These are phyloP conservation scores for Geotrichum australiense DNA, from an alignment of 1,139 yeast species.

Conservation along the genomic window DNA sequence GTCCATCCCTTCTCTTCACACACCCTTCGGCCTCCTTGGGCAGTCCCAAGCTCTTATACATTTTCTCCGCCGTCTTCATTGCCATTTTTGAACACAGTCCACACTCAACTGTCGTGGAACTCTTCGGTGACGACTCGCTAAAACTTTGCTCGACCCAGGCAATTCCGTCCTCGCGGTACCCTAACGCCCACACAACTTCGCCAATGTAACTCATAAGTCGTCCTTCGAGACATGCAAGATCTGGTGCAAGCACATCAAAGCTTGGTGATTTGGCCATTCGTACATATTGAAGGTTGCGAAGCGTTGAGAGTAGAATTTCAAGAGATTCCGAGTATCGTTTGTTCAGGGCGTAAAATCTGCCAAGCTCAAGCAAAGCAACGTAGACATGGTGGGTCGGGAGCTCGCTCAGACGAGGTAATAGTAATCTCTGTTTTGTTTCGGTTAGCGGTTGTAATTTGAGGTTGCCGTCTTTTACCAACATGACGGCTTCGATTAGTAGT, in stretches of 20 bases:
- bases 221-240: conserved; percentile 30
- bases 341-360: conserved; percentile 27
- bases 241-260: conserved; percentile 17
- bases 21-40: conserved; percentile 31
- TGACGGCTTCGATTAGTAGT: conserved; percentile 40
- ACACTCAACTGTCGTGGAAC: conserved; percentile 35
- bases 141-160: conserved; percentile 57
- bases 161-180: conserved; percentile 46
- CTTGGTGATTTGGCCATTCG: conserved; percentile 18
- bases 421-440: conserved; percentile 33
- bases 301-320: conserved; percentile 30
- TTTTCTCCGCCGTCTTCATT: conserved; percentile 35
- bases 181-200: conserved; percentile 59
- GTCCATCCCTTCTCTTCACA: conserved; percentile 19
- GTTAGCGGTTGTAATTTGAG: conserved; percentile 7
- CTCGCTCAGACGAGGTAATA: conserved; percentile 9
- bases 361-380: conserved; percentile 27
- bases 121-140: conserved; percentile 30
- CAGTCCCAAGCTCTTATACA: conserved; percentile 37
- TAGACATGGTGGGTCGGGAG: conserved; percentile 14
- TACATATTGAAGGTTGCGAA: conserved; percentile 25
- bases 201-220: conserved; percentile 52
- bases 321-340: conserved; percentile 28
- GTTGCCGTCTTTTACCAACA: conserved; percentile 9
- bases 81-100: conserved; percentile 39